phyloP scores from a whole-genome alignment of 2,329 filamentous ascomycete genomes.

The Aspergillus sp. region DNA sequence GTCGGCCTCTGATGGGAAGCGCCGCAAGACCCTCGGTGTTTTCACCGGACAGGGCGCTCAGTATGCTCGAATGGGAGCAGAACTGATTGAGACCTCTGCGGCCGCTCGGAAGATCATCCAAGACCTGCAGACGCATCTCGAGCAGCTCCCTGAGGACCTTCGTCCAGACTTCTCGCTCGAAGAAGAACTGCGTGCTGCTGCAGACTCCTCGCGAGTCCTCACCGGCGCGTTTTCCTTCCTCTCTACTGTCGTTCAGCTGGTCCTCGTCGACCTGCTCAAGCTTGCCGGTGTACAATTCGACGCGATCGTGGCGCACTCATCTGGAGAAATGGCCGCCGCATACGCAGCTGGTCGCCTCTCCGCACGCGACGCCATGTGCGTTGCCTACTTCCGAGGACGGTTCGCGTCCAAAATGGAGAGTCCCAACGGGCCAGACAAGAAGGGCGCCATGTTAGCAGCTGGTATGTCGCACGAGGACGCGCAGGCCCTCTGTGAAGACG shows the following conservation, averaged over 20 bases:
- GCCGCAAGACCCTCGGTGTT: slow-evolving; percentile 3
- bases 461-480: not conserved
- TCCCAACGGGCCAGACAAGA: slow-evolving; percentile 28
- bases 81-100: not conserved
- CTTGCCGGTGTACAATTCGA: slow-evolving; percentile 25
- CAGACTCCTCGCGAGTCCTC: slow-evolving; percentile 20
- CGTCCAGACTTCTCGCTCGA: not conserved
- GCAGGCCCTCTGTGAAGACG: not conserved
- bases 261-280: slow-evolving; percentile 28
- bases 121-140: slow-evolving; percentile 1
- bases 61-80: slow-evolving; percentile 22
- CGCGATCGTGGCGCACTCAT: slow-evolving; percentile 30
- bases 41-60: slow-evolving; percentile 15
- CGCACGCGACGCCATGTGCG: slow-evolving; percentile 37
- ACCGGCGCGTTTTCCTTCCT: slow-evolving; percentile 26
- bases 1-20: not conserved
- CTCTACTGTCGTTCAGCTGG: slow-evolving; percentile 32
- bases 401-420: slow-evolving; percentile 6
- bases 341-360: slow-evolving; percentile 21
- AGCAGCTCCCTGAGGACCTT: not conserved
- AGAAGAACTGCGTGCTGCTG: not conserved
- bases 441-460: not conserved
- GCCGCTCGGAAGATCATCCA: not conserved
- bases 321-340: slow-evolving; percentile 43
- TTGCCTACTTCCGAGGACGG: slow-evolving; percentile 46